Evolutionary conservation across 2,329 filamentous ascomycete genomes (phyloP), one percentile per base, ranked within the genome.

Genomic region (Dactylellina sp.): DNA sequence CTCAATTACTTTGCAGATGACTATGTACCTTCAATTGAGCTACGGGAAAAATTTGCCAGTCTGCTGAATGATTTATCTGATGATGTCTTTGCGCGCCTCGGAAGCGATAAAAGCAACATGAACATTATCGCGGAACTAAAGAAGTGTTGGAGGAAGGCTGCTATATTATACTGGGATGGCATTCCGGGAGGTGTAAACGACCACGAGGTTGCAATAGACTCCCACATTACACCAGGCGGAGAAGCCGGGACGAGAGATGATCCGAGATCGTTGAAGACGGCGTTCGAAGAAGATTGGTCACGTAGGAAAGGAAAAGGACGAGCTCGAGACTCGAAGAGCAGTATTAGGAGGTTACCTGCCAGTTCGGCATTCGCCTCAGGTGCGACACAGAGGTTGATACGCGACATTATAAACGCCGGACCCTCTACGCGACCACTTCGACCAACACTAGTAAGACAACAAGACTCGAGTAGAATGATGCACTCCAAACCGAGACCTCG

Each of bases 1-100:
- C 83, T 99, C 75, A 99, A 99, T 81, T 99, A 99, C 81, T 99
- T 98, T 77, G 86, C 91, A 63, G 95, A 99, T 79, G 95, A 99
- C 80, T 99, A 97, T 80, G 87, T 96, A 42, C 78, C 78, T 35
- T 77, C 77, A 0, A 52, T 79, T n/a, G 63, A 72, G 28, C 68
- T 79, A n/a, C 74, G 78, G 32, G 71, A 78, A 57, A 75, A 78
- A 40, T 79, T 79, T 72, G 71, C 71, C 5, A 75, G 55, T 22
- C 50, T 75, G 24, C 53, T 79, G 20, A 79, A 79, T 52, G 80
- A 80, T 22, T 80, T 90, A 62, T 86, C 86, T 65, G 79, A 81
- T 28, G 82, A 85, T 63, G 82, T 89, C 35, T 84, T 83, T 61
- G 81, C 81, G 52, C 83, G 86, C 59, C 80, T 82, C 59, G 83